Conservation (phyloP, 352 stramenopile species). For the Blastocystis sp. region DNA sequence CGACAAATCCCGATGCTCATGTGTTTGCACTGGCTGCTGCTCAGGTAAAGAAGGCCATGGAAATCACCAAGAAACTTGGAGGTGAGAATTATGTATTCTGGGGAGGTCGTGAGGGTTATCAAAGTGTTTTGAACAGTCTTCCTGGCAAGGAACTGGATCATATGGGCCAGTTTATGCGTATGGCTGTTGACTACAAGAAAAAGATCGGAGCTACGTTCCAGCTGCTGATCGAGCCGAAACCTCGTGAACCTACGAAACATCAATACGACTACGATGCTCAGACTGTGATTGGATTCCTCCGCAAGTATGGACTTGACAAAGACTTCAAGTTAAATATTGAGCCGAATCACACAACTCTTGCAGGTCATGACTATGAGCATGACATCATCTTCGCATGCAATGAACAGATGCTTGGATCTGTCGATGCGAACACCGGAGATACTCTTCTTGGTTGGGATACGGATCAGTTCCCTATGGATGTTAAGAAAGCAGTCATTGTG, state of each 20-base stretch:
- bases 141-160: conserved; percentile 75
- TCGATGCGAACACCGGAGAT: conserved; percentile 78
- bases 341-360: conserved; percentile 78
- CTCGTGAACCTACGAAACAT: conserved; percentile 76
- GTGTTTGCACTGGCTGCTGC: conserved; percentile 73
- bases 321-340: conserved; percentile 81
- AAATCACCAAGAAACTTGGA: conserved; percentile 75
- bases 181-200: conserved; percentile 75
- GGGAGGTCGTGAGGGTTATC: conserved; percentile 75
- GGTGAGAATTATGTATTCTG: conserved; percentile 79
- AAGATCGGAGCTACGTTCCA: conserved; percentile 72
- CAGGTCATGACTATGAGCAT: conserved; percentile 76
- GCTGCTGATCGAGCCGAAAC: conserved; percentile 78
- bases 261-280: conserved; percentile 80
- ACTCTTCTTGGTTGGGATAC: conserved; percentile 73
- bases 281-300: conserved; percentile 76
- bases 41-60: conserved; percentile 78
- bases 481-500: conserved; percentile 72
- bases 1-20: conserved; percentile 76
- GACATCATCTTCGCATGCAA: conserved; percentile 74
- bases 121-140: conserved; percentile 75
- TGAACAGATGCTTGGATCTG: conserved; percentile 74
- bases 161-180: conserved; percentile 75
- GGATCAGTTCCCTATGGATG: conserved; percentile 77
- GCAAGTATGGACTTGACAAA: conserved; percentile 72